Conservation (phyloP, 805 yeast genomes). For the Tetrapisispora arboricola region DNA sequence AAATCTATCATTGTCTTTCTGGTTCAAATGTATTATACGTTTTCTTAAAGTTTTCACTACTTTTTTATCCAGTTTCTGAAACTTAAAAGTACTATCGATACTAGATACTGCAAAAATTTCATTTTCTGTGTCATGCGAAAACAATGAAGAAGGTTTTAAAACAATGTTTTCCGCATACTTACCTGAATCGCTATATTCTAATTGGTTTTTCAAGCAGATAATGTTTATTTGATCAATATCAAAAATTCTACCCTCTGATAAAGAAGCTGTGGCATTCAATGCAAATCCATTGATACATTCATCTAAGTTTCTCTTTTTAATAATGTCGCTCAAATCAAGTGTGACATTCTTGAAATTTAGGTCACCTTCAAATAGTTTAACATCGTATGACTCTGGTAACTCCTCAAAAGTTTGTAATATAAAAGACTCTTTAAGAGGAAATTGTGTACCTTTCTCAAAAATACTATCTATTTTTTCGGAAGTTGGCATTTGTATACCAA, state of each 20-base stretch:
- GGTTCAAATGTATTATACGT: constrained; percentile 45
- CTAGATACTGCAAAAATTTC: too few species aligned
- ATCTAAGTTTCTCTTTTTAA: constrained; percentile 29
- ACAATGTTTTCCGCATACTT: not conserved
- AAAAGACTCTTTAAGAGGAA: constrained; percentile 23
- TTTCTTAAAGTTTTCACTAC: constrained; percentile 37
- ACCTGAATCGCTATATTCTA: constrained; percentile 8
- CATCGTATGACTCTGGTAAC: constrained; percentile 21
- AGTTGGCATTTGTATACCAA: constrained; percentile 26
- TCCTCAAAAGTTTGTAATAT: constrained; percentile 28
- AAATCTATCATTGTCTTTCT: constrained; percentile 37
- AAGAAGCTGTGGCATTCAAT: constrained; percentile 34
- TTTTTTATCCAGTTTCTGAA: constrained; percentile 40
- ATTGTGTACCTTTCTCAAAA: constrained; percentile 39
- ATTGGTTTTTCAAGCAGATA: constrained; percentile 28
- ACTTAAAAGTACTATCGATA: constrained; percentile 27
- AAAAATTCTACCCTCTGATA: constrained; percentile 44
- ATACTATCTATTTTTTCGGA: constrained; percentile 22
- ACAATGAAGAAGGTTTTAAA: not conserved
- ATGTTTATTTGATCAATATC: constrained; percentile 36
- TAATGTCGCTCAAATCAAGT: constrained; percentile 7
- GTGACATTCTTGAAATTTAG: constrained; percentile 11
- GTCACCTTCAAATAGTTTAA: constrained; percentile 27
- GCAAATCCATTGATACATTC: constrained; percentile 33
- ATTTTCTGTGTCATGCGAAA: not conserved